Conservation (phyloP, 352 stramenopile genomes). For the Pythium insidiosum region DNA sequence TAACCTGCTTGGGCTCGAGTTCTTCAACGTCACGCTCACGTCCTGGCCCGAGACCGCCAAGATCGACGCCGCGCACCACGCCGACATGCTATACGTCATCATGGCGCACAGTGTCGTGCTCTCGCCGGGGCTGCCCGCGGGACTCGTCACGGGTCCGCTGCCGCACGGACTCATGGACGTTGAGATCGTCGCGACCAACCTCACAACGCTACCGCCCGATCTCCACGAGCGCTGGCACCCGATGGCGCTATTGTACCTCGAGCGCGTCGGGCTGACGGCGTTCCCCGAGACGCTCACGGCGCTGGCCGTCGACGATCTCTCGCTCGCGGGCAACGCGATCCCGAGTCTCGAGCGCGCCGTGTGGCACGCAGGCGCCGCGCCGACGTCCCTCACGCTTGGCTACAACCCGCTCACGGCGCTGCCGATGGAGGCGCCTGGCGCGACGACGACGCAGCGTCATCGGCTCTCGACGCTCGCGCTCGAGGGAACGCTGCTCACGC, state of each 20-base stretch:
- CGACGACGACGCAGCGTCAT: too few relatives aligned
- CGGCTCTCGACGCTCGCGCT: too few relatives aligned
- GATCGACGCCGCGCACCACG: slow-evolving; percentile 1
- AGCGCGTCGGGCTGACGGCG: slow-evolving; percentile 8
- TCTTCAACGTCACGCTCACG: slow-evolving; percentile 16
- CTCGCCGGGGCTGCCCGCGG: slow-evolving; percentile 7
- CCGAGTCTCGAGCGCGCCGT: not conserved
- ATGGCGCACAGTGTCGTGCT: slow-evolving; percentile 12
- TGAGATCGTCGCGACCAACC: slow-evolving; percentile 13
- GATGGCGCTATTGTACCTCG: slow-evolving; percentile 13
- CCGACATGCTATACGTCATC: slow-evolving; percentile 10
- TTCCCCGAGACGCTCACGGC: slow-evolving; percentile 3
- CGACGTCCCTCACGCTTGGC: too few relatives aligned
- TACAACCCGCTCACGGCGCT: too few relatives aligned
- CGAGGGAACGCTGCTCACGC: too few relatives aligned
- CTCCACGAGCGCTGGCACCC: slow-evolving; percentile 9
- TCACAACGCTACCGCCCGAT: slow-evolving; percentile 10
- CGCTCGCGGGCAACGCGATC: slow-evolving; percentile 16
- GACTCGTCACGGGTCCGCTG: slow-evolving; percentile 8
- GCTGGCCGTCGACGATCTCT: slow-evolving; percentile 9
- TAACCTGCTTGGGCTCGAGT: slow-evolving; percentile 16
- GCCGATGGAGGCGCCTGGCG: too few relatives aligned
- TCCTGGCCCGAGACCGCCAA: slow-evolving; percentile 7
- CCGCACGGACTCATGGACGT: slow-evolving; percentile 13
- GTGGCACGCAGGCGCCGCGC: too few relatives aligned